Evolutionary conservation across 192 early-diverging fungal genomes (phyloP), one percentile per base, ranked within the genome.

Genomic region (Pilaira anomala): DNA sequence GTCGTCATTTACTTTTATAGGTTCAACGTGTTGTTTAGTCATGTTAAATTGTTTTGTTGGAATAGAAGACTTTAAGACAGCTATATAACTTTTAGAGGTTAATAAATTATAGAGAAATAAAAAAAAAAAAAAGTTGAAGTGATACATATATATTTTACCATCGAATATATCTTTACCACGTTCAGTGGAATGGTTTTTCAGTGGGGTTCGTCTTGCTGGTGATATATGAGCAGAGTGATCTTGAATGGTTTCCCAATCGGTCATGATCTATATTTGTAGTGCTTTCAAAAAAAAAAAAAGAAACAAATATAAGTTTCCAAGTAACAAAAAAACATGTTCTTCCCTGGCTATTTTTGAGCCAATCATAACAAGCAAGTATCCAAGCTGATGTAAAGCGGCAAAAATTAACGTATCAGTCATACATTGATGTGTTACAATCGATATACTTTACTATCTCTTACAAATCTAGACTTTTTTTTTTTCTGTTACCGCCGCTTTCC

Each of bases 221-320:
- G 52, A 19, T 29, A 33, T 29, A n/a, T 54, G 52, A n/a, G 52
- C 28, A 30, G 52, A 54, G 13, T 7, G 26, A 28, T 33, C 26
- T 16, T 54, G 52, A 19, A 54, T 54, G n/a, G 52, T 54, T 54
- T 54, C 52, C 52, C 52, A 54, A n/a, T 25, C n/a, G n/a, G 52
- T 16, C 52, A 54, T 54, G 33, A 4, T 36, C 33, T 3, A 36
- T 36, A 3, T 36, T n/a, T n/a, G n/a, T n/a, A n/a, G 4, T 9
- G 33, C 33, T 36, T 36, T 36, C 0, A 9, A 6, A 36, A 36
- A 36, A 36, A 36, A 36, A 36, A 36, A 36, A 36, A 36, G 33
- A 36, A n/a, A n/a, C n/a, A n/a, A n/a, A 36, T 33, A 33, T 33
- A 7, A 33, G 30, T 33, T 33, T 5, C 30, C 30, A 33, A 33